Evolutionary conservation across 768 basidiomycete species (phyloP).

Genomic region (Mycena rosella): DNA sequence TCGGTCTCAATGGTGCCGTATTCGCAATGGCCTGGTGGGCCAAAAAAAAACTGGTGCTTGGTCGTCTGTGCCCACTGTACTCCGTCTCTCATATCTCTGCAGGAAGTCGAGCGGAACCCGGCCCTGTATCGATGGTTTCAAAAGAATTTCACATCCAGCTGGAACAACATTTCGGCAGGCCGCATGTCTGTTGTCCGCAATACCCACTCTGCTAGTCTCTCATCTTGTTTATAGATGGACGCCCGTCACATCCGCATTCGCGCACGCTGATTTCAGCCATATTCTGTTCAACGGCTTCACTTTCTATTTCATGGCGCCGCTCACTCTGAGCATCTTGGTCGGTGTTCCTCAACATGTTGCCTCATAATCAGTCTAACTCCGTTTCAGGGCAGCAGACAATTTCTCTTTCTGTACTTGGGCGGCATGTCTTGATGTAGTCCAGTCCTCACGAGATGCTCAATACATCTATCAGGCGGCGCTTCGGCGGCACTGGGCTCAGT

Average conservation of each 20-base stretch:
- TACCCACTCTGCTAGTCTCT: constrained; percentile 23
- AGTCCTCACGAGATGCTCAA: neutral
- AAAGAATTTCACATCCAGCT: constrained; percentile 73
- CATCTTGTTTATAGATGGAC: constrained; percentile 72
- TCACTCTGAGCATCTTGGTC: constrained; percentile 67
- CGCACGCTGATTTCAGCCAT: constrained; percentile 59
- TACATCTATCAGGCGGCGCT: constrained; percentile 64
- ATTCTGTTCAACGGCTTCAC: constrained; percentile 84
- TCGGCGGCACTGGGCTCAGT: constrained; percentile 64
- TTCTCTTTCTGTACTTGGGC: constrained; percentile 80
- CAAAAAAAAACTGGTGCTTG: constrained; percentile 50
- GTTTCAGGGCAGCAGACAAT: constrained; percentile 67
- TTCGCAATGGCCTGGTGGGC: constrained; percentile 71
- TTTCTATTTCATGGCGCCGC: constrained; percentile 80
- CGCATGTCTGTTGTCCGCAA: constrained; percentile 64
- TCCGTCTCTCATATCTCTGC: neutral
- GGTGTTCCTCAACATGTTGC: constrained; percentile 9
- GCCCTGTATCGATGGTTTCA: constrained; percentile 61
- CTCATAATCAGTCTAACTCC: neutral
- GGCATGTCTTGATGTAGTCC: constrained; percentile 54
- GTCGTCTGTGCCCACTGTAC: neutral
- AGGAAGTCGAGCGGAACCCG: constrained; percentile 54
- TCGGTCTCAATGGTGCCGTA: constrained; percentile 72
- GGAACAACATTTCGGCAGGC: constrained; percentile 72
- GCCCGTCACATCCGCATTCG: constrained; percentile 74